These are phyloP conservation scores for Kluyveromyces lactis DNA, from an alignment of 805 yeast genomes.

Conservation along the genomic window DNA sequence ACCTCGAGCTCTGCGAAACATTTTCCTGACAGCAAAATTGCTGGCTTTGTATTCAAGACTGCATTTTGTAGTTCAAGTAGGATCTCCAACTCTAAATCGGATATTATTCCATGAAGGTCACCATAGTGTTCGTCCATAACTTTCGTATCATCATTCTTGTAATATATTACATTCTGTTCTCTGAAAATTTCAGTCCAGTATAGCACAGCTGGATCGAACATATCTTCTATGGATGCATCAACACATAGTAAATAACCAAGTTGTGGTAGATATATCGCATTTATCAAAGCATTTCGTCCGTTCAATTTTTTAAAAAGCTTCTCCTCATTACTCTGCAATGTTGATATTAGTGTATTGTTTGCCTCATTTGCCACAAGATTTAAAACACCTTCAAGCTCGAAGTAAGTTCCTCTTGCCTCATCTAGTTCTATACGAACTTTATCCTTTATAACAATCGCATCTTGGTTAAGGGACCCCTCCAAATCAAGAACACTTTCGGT, in stretches of 20 bases:
- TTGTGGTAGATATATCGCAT: constrained; percentile 38
- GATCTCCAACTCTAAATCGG: constrained; percentile 37
- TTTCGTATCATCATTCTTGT: constrained; percentile 26
- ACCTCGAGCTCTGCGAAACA: constrained; percentile 33
- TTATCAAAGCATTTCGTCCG: constrained; percentile 14
- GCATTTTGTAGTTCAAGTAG: constrained; percentile 25
- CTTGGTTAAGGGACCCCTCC: constrained; percentile 26
- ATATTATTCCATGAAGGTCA: constrained; percentile 34
- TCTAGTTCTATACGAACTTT: constrained; percentile 27
- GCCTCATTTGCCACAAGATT: constrained; percentile 14
- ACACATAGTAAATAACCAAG: constrained; percentile 34
- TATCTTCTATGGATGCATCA: constrained; percentile 8
- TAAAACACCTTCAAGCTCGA: constrained; percentile 28
- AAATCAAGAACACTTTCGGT: constrained; percentile 30
- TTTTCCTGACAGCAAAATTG: constrained; percentile 15
- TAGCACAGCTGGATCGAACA: constrained; percentile 3
- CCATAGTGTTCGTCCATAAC: constrained; percentile 34
- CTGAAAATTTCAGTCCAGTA: constrained; percentile 33
- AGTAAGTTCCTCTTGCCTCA: constrained; percentile 18
- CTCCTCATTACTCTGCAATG: background rate
- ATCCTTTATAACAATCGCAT: constrained; percentile 23
- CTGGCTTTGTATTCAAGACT: constrained; percentile 9
- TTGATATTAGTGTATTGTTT: constrained; percentile 1
- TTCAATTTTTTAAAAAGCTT: constrained; percentile 2
- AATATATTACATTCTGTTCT: constrained; percentile 32